Base-by-base conservation (phyloP, 352 stramenopile species). In the Blastocystis hominis region DNA sequence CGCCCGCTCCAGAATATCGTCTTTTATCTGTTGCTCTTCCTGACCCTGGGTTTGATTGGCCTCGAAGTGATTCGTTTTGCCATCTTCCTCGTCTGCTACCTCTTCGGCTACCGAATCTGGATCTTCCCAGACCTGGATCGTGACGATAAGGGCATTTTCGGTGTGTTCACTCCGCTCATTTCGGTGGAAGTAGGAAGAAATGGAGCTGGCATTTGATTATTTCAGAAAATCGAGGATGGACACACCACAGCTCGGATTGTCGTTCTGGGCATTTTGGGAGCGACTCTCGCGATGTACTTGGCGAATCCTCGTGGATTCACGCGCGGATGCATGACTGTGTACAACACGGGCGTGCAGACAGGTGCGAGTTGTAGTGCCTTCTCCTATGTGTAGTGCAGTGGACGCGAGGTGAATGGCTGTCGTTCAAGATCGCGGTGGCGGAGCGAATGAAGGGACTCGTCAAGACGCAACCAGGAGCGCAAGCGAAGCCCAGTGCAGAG, bases 71-170 rank as follows among this genome's bases (percentile, higher is more conserved):
- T 84, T 40, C 72, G 72, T 2, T 84, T 84, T 53, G 3, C 68
- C 13, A 40, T 84, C 3, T 84, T 84, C 47, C 72, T 84, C 38
- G 34, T 84, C 7, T 84, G 72, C 55, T 61, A 61, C 44, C 38
- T 84, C n/a, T 84, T 84, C 44, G 72, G 72, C 6, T 84, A 84
- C 36, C 53, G 72, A 38, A 84, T 84, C 34, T 84, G 72, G 72
- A 84, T 84, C 55, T 84, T 84, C 72, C 72, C 72, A 30, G 72
- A 84, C 44, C 56, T 84, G 72, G 72, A 84, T 61, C 72, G 72
- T 38, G 72, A 84, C 55, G 72, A 84, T 53, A 84, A 84, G 56
- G 72, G 72, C 40, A 38, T 84, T n/a, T 84, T 84, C 44, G 72
- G 72, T n/a, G 55, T 84, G 0, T 84, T 84, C 50, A 66, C 59